Percentiles rank a stretch among this genome's conserved stretches.
Conservation (phyloP, 345 rosid species). For the Zanthoxylum bungeanum region DNA sequence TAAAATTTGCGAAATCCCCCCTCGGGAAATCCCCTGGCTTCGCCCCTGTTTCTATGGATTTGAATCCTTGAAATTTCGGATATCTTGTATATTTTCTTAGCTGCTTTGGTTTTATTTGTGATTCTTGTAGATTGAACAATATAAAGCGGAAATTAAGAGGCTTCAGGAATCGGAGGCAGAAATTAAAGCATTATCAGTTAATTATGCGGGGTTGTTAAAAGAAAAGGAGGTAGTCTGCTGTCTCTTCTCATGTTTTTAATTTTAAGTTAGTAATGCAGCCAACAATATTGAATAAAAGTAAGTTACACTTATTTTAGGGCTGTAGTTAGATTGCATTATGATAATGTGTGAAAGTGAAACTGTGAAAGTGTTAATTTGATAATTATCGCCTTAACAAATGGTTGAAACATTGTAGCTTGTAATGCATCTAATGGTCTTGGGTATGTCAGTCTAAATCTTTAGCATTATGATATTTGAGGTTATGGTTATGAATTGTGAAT, state of each 20-base stretch:
- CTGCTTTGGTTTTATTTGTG: background rate
- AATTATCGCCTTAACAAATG: background rate
- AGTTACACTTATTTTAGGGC: background rate
- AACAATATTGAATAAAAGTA: background rate
- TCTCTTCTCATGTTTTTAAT: background rate
- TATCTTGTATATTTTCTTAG: background rate
- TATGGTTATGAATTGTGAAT: background rate
- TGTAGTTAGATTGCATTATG: background rate
- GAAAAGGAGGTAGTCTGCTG: slow-evolving; percentile 72
- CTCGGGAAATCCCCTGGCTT: too few species aligned
- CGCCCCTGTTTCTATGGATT: background rate
- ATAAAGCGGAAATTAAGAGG: slow-evolving; percentile 69
- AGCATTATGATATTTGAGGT: background rate
- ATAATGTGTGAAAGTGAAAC: background rate
- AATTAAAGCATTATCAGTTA: slow-evolving; percentile 84
- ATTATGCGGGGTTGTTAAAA: slow-evolving; percentile 86
- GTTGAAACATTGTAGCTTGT: background rate
- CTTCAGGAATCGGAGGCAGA: slow-evolving; percentile 84
- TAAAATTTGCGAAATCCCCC: too few species aligned
- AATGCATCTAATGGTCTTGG: background rate
- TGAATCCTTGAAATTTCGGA: background rate
- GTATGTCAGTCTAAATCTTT: background rate
- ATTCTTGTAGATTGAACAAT: slow-evolving; percentile 58
- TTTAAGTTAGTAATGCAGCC: too few species aligned
- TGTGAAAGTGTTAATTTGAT: background rate